A percentile compares a stretch with the other conserved stretches of the same genome.
Conservation (phyloP, 2,329 filamentous ascomycete species). For the Huntiella savannae region DNA sequence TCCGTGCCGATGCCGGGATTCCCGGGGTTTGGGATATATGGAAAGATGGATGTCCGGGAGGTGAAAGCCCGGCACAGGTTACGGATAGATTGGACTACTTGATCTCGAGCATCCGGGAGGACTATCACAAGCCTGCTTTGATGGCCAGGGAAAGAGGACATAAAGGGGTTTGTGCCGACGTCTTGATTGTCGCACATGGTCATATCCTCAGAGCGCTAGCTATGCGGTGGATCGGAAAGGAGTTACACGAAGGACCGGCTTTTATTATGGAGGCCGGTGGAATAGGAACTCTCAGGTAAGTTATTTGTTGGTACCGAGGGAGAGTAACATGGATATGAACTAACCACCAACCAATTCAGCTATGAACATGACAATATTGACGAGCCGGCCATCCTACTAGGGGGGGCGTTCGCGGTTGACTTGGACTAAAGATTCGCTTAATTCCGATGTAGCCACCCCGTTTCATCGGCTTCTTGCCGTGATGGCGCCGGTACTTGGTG, state of each 20-base stretch:
- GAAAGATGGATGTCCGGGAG: constrained; percentile 70
- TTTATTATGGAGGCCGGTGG: constrained; percentile 81
- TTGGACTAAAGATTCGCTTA: neutral
- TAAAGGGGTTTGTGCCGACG: constrained; percentile 17
- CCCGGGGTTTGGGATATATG: constrained; percentile 61
- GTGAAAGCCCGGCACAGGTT: constrained; percentile 60
- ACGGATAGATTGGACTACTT: constrained; percentile 53
- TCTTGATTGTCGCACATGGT: constrained; percentile 63
- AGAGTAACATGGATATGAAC: constrained; percentile 45
- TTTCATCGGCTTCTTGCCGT: too few relatives aligned
- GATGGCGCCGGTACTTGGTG: too few relatives aligned
- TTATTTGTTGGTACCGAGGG: constrained; percentile 49
- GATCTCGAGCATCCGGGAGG: constrained; percentile 53
- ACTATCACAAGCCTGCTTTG: constrained; percentile 44
- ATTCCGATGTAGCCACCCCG: too few relatives aligned
- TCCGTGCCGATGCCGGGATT: constrained; percentile 37
- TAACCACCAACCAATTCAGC: constrained; percentile 21
- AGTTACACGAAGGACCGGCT: constrained; percentile 53
- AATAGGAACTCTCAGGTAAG: constrained; percentile 57
- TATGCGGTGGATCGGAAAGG: constrained; percentile 63
- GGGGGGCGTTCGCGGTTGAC: constrained; percentile 46
- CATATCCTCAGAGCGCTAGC: constrained; percentile 80
- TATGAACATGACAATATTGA: constrained; percentile 65
- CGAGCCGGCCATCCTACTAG: constrained; percentile 63
- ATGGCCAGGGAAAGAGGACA: neutral